A percentile compares a stretch with the other conserved stretches of the same genome.
Conservation (phyloP, 2,329 filamentous ascomycete species). For the Ophiostoma piceae region DNA sequence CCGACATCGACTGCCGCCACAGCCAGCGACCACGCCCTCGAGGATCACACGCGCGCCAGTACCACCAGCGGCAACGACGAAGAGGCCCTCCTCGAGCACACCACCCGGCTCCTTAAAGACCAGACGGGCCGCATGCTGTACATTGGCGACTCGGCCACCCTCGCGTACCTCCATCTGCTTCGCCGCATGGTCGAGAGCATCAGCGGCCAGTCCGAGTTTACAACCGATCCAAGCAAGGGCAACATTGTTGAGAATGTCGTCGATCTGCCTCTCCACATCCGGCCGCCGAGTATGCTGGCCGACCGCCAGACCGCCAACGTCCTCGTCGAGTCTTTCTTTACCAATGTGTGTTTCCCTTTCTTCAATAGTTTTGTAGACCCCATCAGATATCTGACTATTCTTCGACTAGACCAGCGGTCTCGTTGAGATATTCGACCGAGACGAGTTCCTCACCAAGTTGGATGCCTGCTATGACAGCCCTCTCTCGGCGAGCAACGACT, state of each 20-base stretch:
- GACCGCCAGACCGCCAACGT: constrained; percentile 47
- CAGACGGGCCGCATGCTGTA: constrained; percentile 54
- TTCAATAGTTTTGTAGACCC: not conserved
- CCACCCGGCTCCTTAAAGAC: constrained; percentile 56
- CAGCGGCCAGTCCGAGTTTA: constrained; percentile 53
- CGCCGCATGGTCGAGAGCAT: constrained; percentile 55
- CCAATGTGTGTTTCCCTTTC: constrained; percentile 42
- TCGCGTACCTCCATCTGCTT: constrained; percentile 57
- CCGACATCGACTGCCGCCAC: not conserved
- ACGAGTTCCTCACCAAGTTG: constrained; percentile 45
- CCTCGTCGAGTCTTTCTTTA: constrained; percentile 56
- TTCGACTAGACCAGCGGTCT: constrained; percentile 51
- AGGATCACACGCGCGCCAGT: constrained; percentile 35
- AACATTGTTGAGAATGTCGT: constrained; percentile 50
- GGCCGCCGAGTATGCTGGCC: constrained; percentile 50
- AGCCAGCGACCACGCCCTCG: constrained; percentile 31
- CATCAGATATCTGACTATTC: not conserved
- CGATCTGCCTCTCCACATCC: constrained; percentile 41
- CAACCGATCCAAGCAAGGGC: constrained; percentile 53
- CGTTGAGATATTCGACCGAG: constrained; percentile 54
- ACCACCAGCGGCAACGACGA: constrained; percentile 46
- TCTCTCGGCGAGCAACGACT: constrained; percentile 44
- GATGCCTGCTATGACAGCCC: constrained; percentile 52
- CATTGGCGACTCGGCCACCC: constrained; percentile 57
- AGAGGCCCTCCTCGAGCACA: constrained; percentile 50